Conservation (phyloP, 78 protist genomes). For the Dictyostelium purpureum region DNA sequence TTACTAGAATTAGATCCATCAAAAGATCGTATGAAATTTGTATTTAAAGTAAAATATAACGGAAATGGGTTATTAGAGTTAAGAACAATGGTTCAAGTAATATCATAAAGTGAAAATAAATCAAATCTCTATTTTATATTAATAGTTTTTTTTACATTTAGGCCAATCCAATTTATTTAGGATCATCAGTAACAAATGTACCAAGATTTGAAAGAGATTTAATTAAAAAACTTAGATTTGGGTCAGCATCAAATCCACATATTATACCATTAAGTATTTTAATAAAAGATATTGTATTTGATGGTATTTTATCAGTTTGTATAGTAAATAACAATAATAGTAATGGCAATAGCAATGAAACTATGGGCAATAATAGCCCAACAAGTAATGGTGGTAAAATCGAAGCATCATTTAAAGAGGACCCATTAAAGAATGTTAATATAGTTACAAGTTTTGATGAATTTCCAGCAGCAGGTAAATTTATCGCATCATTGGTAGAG, state of each 20-base stretch:
- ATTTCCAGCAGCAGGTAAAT: conserved; percentile 62
- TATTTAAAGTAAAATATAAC: conserved; percentile 35
- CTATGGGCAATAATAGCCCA: background rate
- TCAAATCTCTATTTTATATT: background rate
- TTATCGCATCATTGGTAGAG: conserved; percentile 46
- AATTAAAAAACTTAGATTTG: background rate
- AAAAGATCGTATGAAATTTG: conserved; percentile 42
- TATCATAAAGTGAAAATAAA: background rate
- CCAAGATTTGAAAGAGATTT: background rate
- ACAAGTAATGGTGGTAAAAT: background rate
- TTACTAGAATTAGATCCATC: conserved; percentile 64
- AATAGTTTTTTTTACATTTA: background rate
- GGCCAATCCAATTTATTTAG: conserved; percentile 61
- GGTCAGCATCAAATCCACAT: conserved; percentile 45
- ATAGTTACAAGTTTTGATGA: conserved; percentile 61
- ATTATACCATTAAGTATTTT: conserved; percentile 54
- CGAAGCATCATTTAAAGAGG: conserved; percentile 60
- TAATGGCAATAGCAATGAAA: background rate
- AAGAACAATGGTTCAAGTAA: conserved; percentile 59
- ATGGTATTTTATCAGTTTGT: conserved; percentile 23
- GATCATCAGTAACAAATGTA: background rate
- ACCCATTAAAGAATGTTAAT: conserved; percentile 46
- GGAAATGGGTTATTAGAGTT: conserved; percentile 62
- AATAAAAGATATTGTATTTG: conserved; percentile 53
- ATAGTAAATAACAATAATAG: conserved; percentile 16